These are phyloP conservation scores for Solanum hybrid DNA, from an alignment of 305 asterid species.

Conservation along the genomic window DNA sequence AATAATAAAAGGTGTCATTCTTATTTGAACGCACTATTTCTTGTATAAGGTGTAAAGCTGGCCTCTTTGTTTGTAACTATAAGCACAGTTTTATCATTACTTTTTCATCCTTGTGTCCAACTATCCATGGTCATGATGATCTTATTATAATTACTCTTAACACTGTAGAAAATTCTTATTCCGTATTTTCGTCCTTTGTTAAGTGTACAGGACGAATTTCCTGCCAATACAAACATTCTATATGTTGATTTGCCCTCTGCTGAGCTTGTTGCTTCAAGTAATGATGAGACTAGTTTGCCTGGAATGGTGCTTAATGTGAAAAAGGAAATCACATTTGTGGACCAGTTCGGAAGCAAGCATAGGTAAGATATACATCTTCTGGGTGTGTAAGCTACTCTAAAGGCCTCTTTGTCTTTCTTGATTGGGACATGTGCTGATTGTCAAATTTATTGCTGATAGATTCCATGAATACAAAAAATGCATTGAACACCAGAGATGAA, in stretches of 20 bases:
- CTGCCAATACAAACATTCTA: constrained; percentile 93
- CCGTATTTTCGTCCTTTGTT: constrained; percentile 26
- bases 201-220: constrained; percentile 85
- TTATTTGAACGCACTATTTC: background rate
- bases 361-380: constrained; percentile 34
- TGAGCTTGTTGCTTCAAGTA: constrained; percentile 73
- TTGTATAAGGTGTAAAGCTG: background rate
- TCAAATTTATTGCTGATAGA: background rate
- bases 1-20: background rate
- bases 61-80: background rate
- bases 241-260: constrained; percentile 92
- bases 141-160: constrained; percentile 7
- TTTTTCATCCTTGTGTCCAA: background rate
- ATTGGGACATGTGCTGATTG: background rate
- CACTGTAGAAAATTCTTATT: constrained; percentile 19
- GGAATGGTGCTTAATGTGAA: constrained; percentile 91
- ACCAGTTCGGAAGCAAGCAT: constrained; percentile 78
- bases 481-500: background rate
- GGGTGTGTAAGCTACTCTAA: constrained; percentile 1
- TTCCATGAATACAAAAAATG: background rate
- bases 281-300: constrained; percentile 61
- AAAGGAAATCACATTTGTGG: constrained; percentile 67
- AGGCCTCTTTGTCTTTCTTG: background rate
- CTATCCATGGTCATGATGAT: background rate
- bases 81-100: background rate